Conservation (phyloP, 176 grass and related monocot genomes). For the Zizania latifolia region DNA sequence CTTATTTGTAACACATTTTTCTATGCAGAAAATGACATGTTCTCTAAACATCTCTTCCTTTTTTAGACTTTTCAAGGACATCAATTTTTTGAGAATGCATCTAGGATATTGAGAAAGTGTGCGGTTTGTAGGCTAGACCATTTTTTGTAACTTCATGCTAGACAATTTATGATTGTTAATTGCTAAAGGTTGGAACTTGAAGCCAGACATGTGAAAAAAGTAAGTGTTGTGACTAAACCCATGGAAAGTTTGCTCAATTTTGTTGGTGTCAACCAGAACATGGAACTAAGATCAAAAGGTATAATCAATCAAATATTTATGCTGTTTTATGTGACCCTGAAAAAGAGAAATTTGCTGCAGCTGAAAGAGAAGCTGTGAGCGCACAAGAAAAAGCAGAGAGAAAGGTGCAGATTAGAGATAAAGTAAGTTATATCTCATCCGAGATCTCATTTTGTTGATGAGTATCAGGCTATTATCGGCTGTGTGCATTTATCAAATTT, state of each 20-base stretch:
- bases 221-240: neutral
- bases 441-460: neutral
- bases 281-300: neutral
- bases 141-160: neutral
- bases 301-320: too few species aligned
- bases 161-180: neutral
- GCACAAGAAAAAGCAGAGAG: slow-evolving; percentile 77
- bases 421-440: slow-evolving; percentile 47
- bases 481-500: too few species aligned
- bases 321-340: neutral
- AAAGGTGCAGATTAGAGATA: slow-evolving; percentile 77
- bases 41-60: neutral
- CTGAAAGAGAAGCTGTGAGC: slow-evolving; percentile 87
- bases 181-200: slow-evolving; percentile 18
- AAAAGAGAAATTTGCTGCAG: slow-evolving; percentile 33
- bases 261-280: neutral
- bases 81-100: neutral
- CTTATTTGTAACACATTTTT: neutral
- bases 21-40: neutral
- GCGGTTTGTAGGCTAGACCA: neutral
- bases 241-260: neutral
- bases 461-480: neutral
- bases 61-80: neutral
- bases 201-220: neutral
- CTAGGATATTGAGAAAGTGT: slow-evolving; percentile 9